Conservation (phyloP, 1,284 basidiomycete genomes). For the Mycena citricolor region DNA sequence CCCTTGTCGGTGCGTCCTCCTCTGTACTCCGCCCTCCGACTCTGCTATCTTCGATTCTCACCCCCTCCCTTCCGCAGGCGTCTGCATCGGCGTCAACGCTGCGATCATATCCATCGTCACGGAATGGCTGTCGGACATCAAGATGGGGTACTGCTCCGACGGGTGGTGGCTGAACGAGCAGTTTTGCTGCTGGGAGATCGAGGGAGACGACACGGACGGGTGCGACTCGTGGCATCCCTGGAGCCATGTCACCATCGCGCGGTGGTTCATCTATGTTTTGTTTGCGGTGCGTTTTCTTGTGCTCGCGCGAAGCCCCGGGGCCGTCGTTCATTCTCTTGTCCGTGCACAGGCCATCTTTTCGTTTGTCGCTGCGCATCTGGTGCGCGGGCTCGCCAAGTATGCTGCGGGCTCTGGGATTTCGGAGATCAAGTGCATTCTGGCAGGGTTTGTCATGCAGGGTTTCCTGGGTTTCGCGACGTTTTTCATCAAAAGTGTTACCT, state of each 20-base stretch:
- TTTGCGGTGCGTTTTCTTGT: slow-evolving; percentile 71
- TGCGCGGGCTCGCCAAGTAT: slow-evolving; percentile 87
- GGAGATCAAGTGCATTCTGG: slow-evolving; percentile 98
- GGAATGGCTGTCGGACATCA: slow-evolving; percentile 98
- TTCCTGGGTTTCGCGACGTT: slow-evolving; percentile 91
- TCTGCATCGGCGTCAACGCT: slow-evolving; percentile 90
- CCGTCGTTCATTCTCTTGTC: neutral
- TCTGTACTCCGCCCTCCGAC: neutral
- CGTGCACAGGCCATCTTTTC: slow-evolving; percentile 67
- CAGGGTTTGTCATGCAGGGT: slow-evolving; percentile 96
- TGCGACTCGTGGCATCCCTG: slow-evolving; percentile 95
- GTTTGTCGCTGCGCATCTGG: slow-evolving; percentile 85
- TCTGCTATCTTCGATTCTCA: neutral
- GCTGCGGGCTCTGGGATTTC: slow-evolving; percentile 98
- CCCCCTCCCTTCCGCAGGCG: slow-evolving; percentile 50
- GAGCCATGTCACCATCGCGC: slow-evolving; percentile 73
- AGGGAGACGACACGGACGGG: slow-evolving; percentile 74
- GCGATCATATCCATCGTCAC: slow-evolving; percentile 95
- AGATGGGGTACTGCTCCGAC: slow-evolving; percentile 94
- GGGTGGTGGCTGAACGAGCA: slow-evolving; percentile 99
- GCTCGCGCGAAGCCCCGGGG: too few relatives aligned
- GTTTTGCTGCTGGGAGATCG: slow-evolving; percentile 97
- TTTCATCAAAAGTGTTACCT: slow-evolving; percentile 86
- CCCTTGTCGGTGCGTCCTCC: slow-evolving; percentile 76
- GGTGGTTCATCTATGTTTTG: slow-evolving; percentile 85